Conservation (phyloP, 352 stramenopile genomes). For the Paralagenidium karlingii region DNA sequence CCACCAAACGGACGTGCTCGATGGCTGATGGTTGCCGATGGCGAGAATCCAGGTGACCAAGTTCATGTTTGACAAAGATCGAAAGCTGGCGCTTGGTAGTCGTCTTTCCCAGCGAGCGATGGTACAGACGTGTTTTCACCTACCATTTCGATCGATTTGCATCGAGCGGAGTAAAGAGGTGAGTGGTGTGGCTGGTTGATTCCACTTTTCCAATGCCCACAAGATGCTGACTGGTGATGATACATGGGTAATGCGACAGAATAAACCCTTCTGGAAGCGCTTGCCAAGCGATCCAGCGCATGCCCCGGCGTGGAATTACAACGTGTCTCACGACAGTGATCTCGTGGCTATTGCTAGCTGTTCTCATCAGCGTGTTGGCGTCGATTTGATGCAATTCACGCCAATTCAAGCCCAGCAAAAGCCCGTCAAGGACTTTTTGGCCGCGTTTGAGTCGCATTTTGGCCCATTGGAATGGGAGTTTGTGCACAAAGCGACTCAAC, state of each 20-base stretch:
- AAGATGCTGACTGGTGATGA: background rate
- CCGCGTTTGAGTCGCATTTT: constrained; percentile 44
- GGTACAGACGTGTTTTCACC: constrained; percentile 19
- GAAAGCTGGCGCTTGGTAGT: constrained; percentile 46
- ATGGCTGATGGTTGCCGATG: too few relatives aligned
- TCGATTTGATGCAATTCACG: constrained; percentile 15
- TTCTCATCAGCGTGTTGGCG: constrained; percentile 25
- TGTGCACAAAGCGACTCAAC: constrained; percentile 13
- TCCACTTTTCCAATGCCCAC: background rate
- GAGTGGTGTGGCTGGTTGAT: background rate
- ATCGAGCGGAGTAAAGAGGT: constrained; percentile 51
- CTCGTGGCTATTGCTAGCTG: constrained; percentile 51
- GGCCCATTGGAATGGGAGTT: constrained; percentile 40
- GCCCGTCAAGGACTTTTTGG: constrained; percentile 30
- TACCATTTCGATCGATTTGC: constrained; percentile 17
- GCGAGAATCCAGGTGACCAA: constrained; percentile 33
- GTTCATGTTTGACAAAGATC: constrained; percentile 61
- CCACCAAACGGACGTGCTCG: too few relatives aligned
- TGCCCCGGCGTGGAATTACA: constrained; percentile 52
- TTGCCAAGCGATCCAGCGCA: constrained; percentile 2
- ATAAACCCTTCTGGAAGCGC: constrained; percentile 12
- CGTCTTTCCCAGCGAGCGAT: constrained; percentile 43
- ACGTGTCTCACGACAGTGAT: constrained; percentile 62
- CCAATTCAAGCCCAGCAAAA: constrained; percentile 2
- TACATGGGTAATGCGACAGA: constrained; percentile 12